These are phyloP conservation scores for Lactifluus subvellereus DNA, from an alignment of 768 basidiomycete genomes.

Conservation along the genomic window DNA sequence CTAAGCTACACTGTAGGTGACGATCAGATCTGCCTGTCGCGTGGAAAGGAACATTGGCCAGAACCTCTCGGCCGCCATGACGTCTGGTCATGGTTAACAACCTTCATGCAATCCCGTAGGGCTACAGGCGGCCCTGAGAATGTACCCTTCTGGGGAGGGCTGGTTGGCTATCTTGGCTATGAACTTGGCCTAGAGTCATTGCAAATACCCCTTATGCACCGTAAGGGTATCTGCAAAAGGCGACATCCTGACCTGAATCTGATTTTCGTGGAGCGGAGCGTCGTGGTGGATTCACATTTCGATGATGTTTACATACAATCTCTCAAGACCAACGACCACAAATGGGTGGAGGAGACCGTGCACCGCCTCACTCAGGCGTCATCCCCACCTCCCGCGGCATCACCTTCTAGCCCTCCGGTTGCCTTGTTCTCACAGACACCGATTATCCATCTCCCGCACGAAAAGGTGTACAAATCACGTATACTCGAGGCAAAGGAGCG, in stretches of 20 bases:
- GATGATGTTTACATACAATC: slow-evolving; percentile 59
- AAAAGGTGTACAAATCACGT: slow-evolving; percentile 54
- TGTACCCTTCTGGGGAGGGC: slow-evolving; percentile 79
- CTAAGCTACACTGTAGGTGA: slow-evolving; percentile 56
- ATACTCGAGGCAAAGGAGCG: slow-evolving; percentile 68
- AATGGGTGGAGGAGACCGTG: slow-evolving; percentile 52
- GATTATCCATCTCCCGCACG: slow-evolving; percentile 49
- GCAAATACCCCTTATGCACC: slow-evolving; percentile 37
- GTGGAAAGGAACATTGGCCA: slow-evolving; percentile 32
- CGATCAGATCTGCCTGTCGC: slow-evolving; percentile 39
- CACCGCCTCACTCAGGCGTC: slow-evolving; percentile 30
- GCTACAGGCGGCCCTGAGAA: slow-evolving; percentile 44
- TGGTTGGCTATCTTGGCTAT: slow-evolving; percentile 74
- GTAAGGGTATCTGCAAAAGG: slow-evolving; percentile 24
- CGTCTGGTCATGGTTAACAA: slow-evolving; percentile 69
- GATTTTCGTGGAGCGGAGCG: slow-evolving; percentile 71
- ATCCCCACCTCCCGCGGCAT: slow-evolving; percentile 2
- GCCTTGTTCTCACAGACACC: slow-evolving; percentile 21
- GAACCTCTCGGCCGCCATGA: slow-evolving; percentile 46
- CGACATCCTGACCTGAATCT: slow-evolving; percentile 69
- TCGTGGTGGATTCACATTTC: slow-evolving; percentile 55
- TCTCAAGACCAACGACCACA: slow-evolving; percentile 47
- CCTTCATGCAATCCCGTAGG: slow-evolving; percentile 55
- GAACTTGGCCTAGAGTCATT: slow-evolving; percentile 65
- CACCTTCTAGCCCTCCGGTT: background rate